A percentile compares a stretch with the other conserved stretches of the same genome.
phyloP scores from a whole-genome alignment of 2,329 filamentous ascomycete species.

The Cercospora zeina region DNA sequence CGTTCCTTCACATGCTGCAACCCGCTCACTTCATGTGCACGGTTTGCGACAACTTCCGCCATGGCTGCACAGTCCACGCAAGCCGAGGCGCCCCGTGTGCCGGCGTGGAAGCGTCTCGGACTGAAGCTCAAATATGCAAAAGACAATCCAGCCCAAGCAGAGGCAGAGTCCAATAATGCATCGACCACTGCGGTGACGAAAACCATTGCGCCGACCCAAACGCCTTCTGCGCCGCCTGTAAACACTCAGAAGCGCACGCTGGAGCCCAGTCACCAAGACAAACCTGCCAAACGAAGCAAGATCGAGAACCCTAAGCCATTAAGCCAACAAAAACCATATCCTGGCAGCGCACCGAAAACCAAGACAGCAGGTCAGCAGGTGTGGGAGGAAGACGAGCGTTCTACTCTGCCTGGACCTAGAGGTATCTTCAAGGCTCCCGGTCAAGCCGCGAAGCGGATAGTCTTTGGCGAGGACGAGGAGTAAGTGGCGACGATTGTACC shows the following conservation, averaged over 20 bases:
- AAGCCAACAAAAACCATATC: slow-evolving; percentile 12
- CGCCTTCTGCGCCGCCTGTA: neutral
- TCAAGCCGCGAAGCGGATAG: slow-evolving; percentile 26
- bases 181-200: slow-evolving; percentile 8
- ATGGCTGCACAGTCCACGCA: slow-evolving; percentile 8
- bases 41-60: neutral
- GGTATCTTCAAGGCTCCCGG: slow-evolving; percentile 24
- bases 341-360: slow-evolving; percentile 12
- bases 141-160: slow-evolving; percentile 31
- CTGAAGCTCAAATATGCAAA: slow-evolving; percentile 60
- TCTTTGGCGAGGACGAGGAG: slow-evolving; percentile 31
- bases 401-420: slow-evolving; percentile 20
- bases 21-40: neutral
- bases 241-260: slow-evolving; percentile 16
- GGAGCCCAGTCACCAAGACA: slow-evolving; percentile 12
- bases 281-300: slow-evolving; percentile 22
- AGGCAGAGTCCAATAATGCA: slow-evolving; percentile 9
- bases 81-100: slow-evolving; percentile 40
- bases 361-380: slow-evolving; percentile 9
- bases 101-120: slow-evolving; percentile 62
- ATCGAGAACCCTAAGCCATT: slow-evolving; percentile 1
- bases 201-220: neutral
- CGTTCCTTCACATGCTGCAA: slow-evolving; percentile 3
- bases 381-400: slow-evolving; percentile 12
- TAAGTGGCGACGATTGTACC: slow-evolving; percentile 19